A percentile compares a stretch with the other conserved stretches of the same genome.
These are phyloP conservation scores for Abrus pulchellus DNA, from an alignment of 306 rosid genomes.

Conservation along the genomic window DNA sequence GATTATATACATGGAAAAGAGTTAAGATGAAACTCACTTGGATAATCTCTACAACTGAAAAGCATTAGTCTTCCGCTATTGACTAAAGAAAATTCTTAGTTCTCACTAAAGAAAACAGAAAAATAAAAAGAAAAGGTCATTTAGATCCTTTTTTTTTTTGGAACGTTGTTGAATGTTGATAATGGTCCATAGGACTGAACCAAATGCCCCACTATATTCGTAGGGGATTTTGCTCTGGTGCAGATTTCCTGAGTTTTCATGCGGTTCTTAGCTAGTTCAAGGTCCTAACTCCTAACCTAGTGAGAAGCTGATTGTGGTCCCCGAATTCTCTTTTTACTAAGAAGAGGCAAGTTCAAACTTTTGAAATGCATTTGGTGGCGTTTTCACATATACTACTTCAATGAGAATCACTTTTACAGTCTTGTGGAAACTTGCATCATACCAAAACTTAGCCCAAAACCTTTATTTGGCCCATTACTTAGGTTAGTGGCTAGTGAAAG, in stretches of 20 bases:
- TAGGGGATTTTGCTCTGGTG: background rate
- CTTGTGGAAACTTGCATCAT: conserved; percentile 38
- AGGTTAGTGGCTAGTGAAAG: conserved; percentile 19
- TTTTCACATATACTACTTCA: background rate
- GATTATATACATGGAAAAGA: too few species aligned
- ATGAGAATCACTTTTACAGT: conserved; percentile 32
- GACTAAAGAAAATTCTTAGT: too few species aligned
- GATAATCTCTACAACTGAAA: too few species aligned
- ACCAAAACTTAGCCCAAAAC: conserved; percentile 34
- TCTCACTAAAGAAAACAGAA: too few species aligned
- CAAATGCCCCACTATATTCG: background rate
- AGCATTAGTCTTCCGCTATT: too few species aligned
- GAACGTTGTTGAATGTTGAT: background rate
- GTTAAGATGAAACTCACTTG: too few species aligned
- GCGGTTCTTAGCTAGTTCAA: conserved; percentile 2
- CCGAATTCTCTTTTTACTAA: background rate
- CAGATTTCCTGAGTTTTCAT: background rate
- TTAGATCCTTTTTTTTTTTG: too few species aligned
- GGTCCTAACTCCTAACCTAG: background rate
- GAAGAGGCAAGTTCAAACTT: conserved; percentile 21
- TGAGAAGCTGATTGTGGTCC: conserved; percentile 37
- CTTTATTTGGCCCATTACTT: conserved; percentile 30
- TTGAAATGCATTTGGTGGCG: background rate
- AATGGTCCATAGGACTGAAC: background rate
- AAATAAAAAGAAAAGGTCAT: too few species aligned